Evolutionary conservation across 192 early-diverging fungal genomes (phyloP).

Genomic region (Entomortierella beljakovae): DNA sequence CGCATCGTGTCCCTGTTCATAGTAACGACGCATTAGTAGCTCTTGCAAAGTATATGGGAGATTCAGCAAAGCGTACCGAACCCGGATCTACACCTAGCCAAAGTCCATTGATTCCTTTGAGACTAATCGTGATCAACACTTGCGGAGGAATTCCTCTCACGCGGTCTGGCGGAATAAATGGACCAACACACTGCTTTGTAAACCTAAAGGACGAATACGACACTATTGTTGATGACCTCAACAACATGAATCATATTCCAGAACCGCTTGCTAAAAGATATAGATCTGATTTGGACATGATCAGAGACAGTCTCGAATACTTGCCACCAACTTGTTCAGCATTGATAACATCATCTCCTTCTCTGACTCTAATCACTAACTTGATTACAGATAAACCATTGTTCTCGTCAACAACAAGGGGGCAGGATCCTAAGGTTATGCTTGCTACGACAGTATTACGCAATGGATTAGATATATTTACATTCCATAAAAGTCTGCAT

Average conservation of each 20-base stretch:
- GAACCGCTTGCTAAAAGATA: constrained; percentile 18
- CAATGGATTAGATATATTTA: constrained; percentile 75
- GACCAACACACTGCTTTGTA: constrained; percentile 74
- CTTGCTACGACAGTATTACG: constrained; percentile 81
- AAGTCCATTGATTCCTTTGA: constrained; percentile 57
- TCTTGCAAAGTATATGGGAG: constrained; percentile 53
- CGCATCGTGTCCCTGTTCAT: constrained; percentile 54
- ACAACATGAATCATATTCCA: constrained; percentile 53
- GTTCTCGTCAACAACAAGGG: constrained; percentile 62
- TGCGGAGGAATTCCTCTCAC: constrained; percentile 73
- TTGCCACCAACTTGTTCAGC: constrained; percentile 84
- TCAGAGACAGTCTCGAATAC: constrained; percentile 70
- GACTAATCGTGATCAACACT: constrained; percentile 76
- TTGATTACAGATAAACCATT: constrained; percentile 84
- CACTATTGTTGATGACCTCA: constrained; percentile 58
- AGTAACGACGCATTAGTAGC: constrained; percentile 67
- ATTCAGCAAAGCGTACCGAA: constrained; percentile 12
- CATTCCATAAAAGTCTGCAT: constrained; percentile 62
- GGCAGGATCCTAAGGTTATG: constrained; percentile 51
- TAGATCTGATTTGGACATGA: constrained; percentile 64
- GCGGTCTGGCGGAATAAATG: constrained; percentile 54
- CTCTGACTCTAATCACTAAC: constrained; percentile 70
- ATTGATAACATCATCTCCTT: constrained; percentile 72
- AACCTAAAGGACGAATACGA: constrained; percentile 86
- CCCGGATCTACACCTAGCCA: not conserved